phyloP scores from a whole-genome alignment of 257 asterid genomes.

The Salvia rosmarinus region DNA sequence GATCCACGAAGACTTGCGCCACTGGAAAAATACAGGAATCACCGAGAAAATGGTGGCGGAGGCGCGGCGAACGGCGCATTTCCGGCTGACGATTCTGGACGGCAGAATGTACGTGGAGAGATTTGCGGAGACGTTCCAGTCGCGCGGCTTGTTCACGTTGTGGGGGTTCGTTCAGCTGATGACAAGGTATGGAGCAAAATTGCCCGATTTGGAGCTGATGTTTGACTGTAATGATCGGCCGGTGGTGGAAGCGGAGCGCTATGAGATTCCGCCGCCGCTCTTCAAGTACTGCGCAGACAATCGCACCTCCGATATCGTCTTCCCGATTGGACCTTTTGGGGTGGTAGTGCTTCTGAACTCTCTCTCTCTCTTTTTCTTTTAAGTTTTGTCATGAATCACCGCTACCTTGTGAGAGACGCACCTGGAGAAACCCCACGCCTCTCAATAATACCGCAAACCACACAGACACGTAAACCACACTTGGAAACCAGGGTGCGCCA shows the following conservation, averaged over 20 bases:
- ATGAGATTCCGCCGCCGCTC: slow-evolving; percentile 62
- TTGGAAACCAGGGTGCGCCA: too few relatives aligned
- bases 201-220: slow-evolving; percentile 76
- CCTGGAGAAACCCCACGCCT: too few relatives aligned
- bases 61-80: slow-evolving; percentile 53
- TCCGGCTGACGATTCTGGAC: slow-evolving; percentile 49
- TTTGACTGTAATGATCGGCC: slow-evolving; percentile 61
- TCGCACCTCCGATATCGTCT: slow-evolving; percentile 61
- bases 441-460: too few relatives aligned
- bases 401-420: too few relatives aligned
- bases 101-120: slow-evolving; percentile 64
- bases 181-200: slow-evolving; percentile 54
- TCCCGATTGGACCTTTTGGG: slow-evolving; percentile 97
- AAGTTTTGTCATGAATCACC: too few relatives aligned
- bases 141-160: slow-evolving; percentile 62
- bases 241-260: slow-evolving; percentile 38
- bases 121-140: slow-evolving; percentile 52
- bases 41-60: slow-evolving; percentile 55
- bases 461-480: too few relatives aligned
- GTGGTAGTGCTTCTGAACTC: slow-evolving; percentile 52
- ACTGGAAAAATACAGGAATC: slow-evolving; percentile 62
- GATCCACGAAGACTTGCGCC: slow-evolving; percentile 67
- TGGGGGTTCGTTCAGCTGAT: slow-evolving; percentile 93
- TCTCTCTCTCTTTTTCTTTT: too few relatives aligned
- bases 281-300: slow-evolving; percentile 72